Evolutionary conservation across 164 flowering plant species (phyloP), one percentile per base, ranked within the genome.

Genomic region (Umbilicus rupestris): DNA sequence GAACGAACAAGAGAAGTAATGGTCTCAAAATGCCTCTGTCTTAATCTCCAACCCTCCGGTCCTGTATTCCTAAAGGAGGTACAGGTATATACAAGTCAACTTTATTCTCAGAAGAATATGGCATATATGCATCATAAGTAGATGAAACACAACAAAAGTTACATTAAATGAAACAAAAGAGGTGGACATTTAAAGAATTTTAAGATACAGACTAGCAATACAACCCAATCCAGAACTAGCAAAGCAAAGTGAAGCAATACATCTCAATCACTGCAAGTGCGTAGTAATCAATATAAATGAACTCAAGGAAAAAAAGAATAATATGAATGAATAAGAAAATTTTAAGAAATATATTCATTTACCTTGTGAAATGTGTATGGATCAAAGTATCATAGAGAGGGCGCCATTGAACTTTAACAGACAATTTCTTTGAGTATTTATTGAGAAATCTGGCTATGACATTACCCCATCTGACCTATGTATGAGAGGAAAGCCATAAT

Each of bases 391-490:
- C 92, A 78, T 94, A 89, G 65, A 94, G 77, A 59, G 96, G 96
- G 41, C 89, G 84, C 99, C 99, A 94, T 55, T 80, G 85, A 70
- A 94, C 78, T 73, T 74, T 80, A 77, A 94, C 71, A 49, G 90
- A 74, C 77, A 94, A 68, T 75, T 85, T 83, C 77, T 83, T 91
- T 41, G 87, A 77, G 69, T 85, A 82, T 81, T 89, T 87, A 65
- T 84, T 89, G 39, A 94, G 79, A 72, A 91, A 30, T 70, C 76
- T 84, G 68, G 82, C 90, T 69, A 94, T 69, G 20, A 87, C 42
- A 73, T 80, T 84, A 71, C 96, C 99, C 99, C 99, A 94, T 83
- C 96, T 91, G 73, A 87, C 96, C 99, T 94, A 78, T 77, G 75
- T 62, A 75, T 60, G 68, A 70, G 5, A 69, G 30, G 39, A 69